These are phyloP conservation scores for Plasmodiophora brassicae DNA, from an alignment of 208 protist genomes.

Conservation along the genomic window DNA sequence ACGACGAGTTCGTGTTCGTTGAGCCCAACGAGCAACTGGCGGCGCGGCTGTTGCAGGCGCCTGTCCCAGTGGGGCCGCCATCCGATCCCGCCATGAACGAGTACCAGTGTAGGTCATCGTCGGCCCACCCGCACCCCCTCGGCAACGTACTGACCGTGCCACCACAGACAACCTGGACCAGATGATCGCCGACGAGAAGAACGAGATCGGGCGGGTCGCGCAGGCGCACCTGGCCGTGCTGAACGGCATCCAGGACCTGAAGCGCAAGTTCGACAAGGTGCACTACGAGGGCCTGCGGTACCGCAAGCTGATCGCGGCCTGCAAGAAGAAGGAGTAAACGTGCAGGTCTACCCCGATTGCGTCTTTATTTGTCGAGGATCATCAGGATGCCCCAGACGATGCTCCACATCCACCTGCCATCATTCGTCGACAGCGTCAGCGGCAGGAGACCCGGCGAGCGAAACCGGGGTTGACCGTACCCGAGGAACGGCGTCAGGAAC, in stretches of 20 bases:
- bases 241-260: slow-evolving; percentile 10
- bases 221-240: slow-evolving; percentile 10
- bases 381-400: too few relatives aligned
- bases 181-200: background rate
- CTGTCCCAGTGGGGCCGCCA: background rate
- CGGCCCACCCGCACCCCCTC: background rate
- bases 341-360: too few relatives aligned
- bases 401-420: too few relatives aligned
- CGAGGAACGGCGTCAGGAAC: too few relatives aligned
- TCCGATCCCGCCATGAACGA: background rate
- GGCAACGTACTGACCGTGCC: background rate
- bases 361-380: too few relatives aligned
- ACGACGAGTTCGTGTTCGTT: slow-evolving; percentile 24
- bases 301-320: slow-evolving; percentile 8
- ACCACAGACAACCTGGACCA: slow-evolving; percentile 16
- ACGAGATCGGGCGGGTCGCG: background rate
- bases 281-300: slow-evolving; percentile 24
- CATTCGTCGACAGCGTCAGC: too few relatives aligned
- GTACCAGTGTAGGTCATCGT: background rate
- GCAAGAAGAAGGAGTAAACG: slow-evolving; percentile 32
- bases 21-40: background rate
- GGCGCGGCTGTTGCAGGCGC: background rate
- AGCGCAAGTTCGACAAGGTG: background rate
- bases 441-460: too few relatives aligned
- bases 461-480: too few relatives aligned